A percentile compares a stretch with the other conserved stretches of the same genome.
phyloP scores from a whole-genome alignment of 139 green algal species.

The Penium margaritaceum region DNA sequence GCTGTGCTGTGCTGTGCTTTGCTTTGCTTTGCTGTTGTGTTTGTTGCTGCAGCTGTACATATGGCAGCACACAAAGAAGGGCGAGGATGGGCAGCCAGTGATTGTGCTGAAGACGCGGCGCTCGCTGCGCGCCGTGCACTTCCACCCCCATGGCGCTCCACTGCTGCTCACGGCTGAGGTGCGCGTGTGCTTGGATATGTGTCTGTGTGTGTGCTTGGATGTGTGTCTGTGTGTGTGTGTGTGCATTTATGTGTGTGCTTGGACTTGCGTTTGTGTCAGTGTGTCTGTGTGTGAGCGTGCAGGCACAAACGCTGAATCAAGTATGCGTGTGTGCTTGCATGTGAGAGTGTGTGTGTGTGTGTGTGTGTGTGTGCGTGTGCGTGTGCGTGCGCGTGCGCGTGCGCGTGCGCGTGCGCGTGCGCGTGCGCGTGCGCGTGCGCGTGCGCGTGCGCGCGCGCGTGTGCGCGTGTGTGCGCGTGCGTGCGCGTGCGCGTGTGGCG shows the following conservation, averaged over 20 bases:
- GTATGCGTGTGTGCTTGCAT: not conserved
- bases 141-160: slow-evolving; percentile 69
- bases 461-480: too few species aligned
- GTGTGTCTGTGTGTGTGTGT: too few species aligned
- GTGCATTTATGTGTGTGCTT: not conserved
- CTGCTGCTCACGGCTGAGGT: slow-evolving; percentile 51
- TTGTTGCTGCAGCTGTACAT: slow-evolving; percentile 49
- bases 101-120: slow-evolving; percentile 58
- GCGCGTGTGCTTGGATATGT: too few species aligned
- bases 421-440: too few species aligned
- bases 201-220: too few species aligned
- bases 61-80: slow-evolving; percentile 49
- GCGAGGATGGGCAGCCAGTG: slow-evolving; percentile 11
- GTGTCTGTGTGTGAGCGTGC: not conserved
- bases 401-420: too few species aligned
- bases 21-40: not conserved
- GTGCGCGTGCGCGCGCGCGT: too few species aligned
- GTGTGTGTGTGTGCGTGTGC: too few species aligned
- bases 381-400: too few species aligned
- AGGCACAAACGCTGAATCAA: too few species aligned
- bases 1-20: not conserved
- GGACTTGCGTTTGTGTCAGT: not conserved
- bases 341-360: too few species aligned
- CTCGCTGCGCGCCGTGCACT: slow-evolving; percentile 79
- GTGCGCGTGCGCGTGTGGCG: too few species aligned